These are phyloP conservation scores for Metschnikowia kofuensis DNA, from an alignment of 805 yeast genomes.

Conservation along the genomic window DNA sequence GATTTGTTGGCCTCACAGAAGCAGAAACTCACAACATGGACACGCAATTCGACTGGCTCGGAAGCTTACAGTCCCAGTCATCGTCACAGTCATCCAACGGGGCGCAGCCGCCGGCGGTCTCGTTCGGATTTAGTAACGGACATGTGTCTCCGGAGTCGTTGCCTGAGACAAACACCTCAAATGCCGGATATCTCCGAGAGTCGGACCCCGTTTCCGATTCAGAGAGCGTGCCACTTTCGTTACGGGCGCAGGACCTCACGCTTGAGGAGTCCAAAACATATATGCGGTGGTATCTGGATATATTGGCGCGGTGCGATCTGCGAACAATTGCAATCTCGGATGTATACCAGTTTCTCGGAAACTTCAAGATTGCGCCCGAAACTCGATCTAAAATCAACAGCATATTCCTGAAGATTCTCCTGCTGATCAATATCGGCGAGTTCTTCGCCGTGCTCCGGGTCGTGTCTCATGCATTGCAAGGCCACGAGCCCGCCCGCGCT, in stretches of 20 bases:
- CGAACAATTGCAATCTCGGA: constrained; percentile 69
- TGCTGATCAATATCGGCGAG: constrained; percentile 78
- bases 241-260: constrained; percentile 67
- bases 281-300: constrained; percentile 89
- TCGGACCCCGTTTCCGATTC: constrained; percentile 22
- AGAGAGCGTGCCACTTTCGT: constrained; percentile 53
- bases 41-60: constrained; percentile 16
- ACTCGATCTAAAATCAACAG: constrained; percentile 49
- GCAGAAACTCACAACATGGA: constrained; percentile 5
- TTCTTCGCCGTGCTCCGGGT: constrained; percentile 85
- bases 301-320: constrained; percentile 66
- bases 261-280: constrained; percentile 80
- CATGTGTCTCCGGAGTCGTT: background rate
- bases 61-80: background rate
- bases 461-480: constrained; percentile 65
- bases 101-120: constrained; percentile 17
- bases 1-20: too few species aligned
- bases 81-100: constrained; percentile 1
- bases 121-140: constrained; percentile 7
- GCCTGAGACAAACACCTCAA: background rate
- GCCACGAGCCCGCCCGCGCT: constrained; percentile 50
- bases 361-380: constrained; percentile 61
- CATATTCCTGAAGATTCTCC: constrained; percentile 50
- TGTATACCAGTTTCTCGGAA: constrained; percentile 72
- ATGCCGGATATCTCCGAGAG: background rate